Base-by-base conservation (phyloP, 2,329 filamentous ascomycete species). In the Blumeria graminis region DNA sequence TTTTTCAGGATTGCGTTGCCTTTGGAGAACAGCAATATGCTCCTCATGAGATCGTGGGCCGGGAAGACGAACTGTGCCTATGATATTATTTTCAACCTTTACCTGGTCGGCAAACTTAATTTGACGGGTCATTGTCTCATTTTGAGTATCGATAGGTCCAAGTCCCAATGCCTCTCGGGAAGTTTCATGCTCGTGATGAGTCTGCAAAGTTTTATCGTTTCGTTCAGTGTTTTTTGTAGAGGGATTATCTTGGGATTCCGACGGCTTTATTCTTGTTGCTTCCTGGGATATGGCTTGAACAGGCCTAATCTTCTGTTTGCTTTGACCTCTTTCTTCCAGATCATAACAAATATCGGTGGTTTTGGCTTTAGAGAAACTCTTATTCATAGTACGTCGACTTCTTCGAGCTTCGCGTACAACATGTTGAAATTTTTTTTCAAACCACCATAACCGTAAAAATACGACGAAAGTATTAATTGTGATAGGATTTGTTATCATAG, bases 381-480 rank as follows among this genome's bases (percentile, higher is more conserved):
- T 71, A 69, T 74, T 71, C n/a, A 82, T 68, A 38, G 76, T 83
- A 56, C 76, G 74, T 56, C 89, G 78, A 56, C 81, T 72, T 46
- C 71, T 73, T 56, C 80, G 78, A 1, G 85, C 81, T 63, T 94
- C 85, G 36, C 75, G 75, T 13, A 84, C 88, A 61, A 94, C 77
- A 63, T 85, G 76, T 66, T 94, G 84, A 66, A 98, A 96, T 7
- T 89, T 80, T 69, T 93, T 94, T 69, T 98, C 89, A 66, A 98
- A 98, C 90, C 90, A 98, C 69, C 94, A 95, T 1, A 98, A 73
- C 32, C 92, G 84, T 13, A 96, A 75, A 63, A 94, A 90, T 7
- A 98, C 92, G 48, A 98, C 87, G 48, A 79, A 84, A 1, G 84
- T 79, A 65, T 94, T 81, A 63, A 94, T 82, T 51, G 84, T 81